Evolutionary conservation across 805 yeast species (phyloP), one percentile per base, ranked within the genome.

Genomic region (Wickerhamomyces rabaulensis): DNA sequence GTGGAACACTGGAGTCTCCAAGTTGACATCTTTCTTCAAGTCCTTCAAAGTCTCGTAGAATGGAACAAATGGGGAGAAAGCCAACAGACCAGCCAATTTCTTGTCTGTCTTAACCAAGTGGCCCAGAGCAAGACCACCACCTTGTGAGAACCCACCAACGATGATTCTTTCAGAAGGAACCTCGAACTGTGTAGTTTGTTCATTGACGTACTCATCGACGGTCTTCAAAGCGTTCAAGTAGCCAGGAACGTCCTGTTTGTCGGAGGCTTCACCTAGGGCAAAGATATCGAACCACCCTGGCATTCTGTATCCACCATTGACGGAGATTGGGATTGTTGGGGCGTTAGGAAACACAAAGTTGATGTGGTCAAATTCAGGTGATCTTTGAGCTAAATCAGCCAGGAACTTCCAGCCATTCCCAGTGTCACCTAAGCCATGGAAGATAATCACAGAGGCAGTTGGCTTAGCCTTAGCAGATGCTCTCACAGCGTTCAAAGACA

Each of bases 71-170:
- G 97, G 97, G 1, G 96, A 86, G 41, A 92, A 67, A 0, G 82
- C 78, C 20, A 89, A 64, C 26, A 87, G 73, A 2, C 96, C 98
- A 9, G 87, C 98, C 19, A 91, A 69, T 58, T 84, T 85, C 46
- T 68, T 61, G 17, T 81, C 80, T 27, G 74, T 62, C 10, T 75
- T 64, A 0, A 82, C 70, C 20, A 79, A 71, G 15, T 84, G 60
- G 3, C 87, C 88, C 49, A 87, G 68, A 1, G 94, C 68, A 10
- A 92, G 50, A 2, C 95, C 90, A 42, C 89, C 95, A 46, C 99
- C 99, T 67, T 94, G 99, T 5, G 95, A 84, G 62, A 94, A 94
- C 0, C 99, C 99, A 31, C 98, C 98, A 47, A 94, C 70, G n/a
- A 94, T 70, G 41, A 94, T 85, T 44, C 85, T 78, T 16, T 79